Conservation (phyloP, 2,329 filamentous ascomycete genomes). For the Diplodia mutila region DNA sequence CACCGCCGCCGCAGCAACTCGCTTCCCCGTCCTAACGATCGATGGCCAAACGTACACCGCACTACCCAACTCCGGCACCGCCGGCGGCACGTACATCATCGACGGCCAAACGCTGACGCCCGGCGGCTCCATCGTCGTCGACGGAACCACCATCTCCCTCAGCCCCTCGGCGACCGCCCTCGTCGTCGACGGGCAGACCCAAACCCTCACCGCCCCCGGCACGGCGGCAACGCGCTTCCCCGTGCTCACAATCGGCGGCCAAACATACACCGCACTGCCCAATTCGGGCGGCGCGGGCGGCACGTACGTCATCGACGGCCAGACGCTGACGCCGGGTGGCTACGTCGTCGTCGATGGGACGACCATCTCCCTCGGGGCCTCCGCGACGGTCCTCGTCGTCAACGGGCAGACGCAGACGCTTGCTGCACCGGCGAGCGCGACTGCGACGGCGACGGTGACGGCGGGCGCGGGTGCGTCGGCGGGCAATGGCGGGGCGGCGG, state of each 20-base stretch:
- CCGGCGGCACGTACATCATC: constrained; percentile 38
- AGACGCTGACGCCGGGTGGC: constrained; percentile 44
- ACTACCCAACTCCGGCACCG: neutral
- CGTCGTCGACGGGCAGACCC: constrained; percentile 31
- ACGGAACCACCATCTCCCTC: constrained; percentile 33
- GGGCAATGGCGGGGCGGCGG: neutral
- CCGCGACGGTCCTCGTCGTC: constrained; percentile 14
- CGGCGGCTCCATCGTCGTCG: constrained; percentile 39
- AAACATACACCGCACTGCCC: constrained; percentile 13
- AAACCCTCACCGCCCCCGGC: neutral
- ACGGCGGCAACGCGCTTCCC: neutral
- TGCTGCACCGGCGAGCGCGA: neutral
- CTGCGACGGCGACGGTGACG: neutral
- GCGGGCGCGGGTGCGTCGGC: neutral
- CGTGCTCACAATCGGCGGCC: constrained; percentile 32
- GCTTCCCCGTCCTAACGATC: constrained; percentile 32
- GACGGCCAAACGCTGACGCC: constrained; percentile 45
- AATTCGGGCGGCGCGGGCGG: neutral
- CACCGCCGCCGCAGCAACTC: constrained; percentile 26
- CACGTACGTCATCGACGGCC: constrained; percentile 44
- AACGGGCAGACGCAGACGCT: constrained; percentile 30
- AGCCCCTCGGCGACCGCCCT: constrained; percentile 25
- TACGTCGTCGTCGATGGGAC: constrained; percentile 34
- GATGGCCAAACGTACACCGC: constrained; percentile 22
- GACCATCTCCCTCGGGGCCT: constrained; percentile 35